Evolutionary conservation across 495 filamentous ascomycete species (phyloP).

Genomic region (Penicillium goetzii): DNA sequence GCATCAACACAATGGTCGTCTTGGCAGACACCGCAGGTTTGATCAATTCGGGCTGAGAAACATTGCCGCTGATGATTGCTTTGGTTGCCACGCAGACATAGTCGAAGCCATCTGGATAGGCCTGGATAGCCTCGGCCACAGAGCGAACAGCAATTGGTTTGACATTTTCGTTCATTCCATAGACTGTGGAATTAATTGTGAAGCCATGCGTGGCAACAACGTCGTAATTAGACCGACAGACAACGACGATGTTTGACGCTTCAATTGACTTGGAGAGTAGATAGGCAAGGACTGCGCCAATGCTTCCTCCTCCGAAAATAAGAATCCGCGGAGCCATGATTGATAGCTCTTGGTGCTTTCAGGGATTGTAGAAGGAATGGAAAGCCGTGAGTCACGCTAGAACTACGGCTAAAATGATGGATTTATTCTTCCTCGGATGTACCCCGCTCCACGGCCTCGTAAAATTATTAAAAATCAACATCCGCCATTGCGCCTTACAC

Average conservation of each 20-base stretch:
- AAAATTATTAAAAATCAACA: neutral
- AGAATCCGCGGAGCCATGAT: neutral
- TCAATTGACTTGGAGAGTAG: neutral
- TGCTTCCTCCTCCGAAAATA: constrained; percentile 3
- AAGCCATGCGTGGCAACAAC: constrained; percentile 2
- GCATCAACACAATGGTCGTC: neutral
- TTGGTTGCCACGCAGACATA: constrained; percentile 4
- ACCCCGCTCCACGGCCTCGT: neutral
- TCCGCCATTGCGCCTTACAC: neutral
- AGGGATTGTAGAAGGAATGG: neutral
- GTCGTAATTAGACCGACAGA: constrained; percentile 7
- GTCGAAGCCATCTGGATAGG: constrained; percentile 3
- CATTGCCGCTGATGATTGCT: neutral
- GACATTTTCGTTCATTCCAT: constrained; percentile 3
- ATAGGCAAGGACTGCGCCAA: constrained; percentile 5
- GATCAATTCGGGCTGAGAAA: constrained; percentile 3
- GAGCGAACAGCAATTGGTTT: constrained; percentile 5
- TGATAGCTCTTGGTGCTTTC: neutral
- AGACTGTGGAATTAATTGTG: constrained; percentile 5
- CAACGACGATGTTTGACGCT: neutral
- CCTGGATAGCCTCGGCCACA: neutral
- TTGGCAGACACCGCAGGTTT: constrained; percentile 1
- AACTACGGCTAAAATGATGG: neutral
- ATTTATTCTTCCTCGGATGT: neutral
- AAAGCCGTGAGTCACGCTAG: neutral